Evolutionary conservation across 2,329 filamentous ascomycete genomes (phyloP), one percentile per base, ranked within the genome.

Genomic region (Venturia nashicola): DNA sequence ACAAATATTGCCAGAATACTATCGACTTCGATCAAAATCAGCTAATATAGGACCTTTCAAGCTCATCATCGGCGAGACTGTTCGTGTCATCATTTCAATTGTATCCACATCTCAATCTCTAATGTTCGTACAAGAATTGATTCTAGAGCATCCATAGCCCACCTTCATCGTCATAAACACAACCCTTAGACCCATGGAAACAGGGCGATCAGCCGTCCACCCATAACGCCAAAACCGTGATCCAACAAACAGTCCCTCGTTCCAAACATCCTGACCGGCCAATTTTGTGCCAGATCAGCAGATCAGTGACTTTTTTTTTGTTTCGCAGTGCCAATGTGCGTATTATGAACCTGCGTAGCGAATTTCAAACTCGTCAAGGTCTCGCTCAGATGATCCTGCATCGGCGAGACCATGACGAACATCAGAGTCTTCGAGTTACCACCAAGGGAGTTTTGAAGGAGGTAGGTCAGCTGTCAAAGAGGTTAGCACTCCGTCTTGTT

Each of bases 361-460:
- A 99, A 99, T 71, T 94, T 88, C 75, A 99, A 80, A 80, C 91
- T 97, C 55, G 92, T 96, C 73, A 97, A 80, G 3, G 92, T 97
- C 80, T 99, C 94, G 71, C 88, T 89, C 68, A 97, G 79, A 77
- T 97, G 94, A 6, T 86, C 89, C 77, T 95, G 90, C 65, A 97
- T 79, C 42, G 94, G 94, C 69, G 89, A 94, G 64, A 96, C 89
- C 92, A 97, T 97, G 73, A 97, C 91, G 74, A 99, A 96, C 94
- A 99, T 99, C 70, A 99, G 86, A 0, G 94, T 99, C 78, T 97
- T 96, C 69, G 89, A 94, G 75, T 96, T 97, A 18, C 94, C 94
- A 4, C 94, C 93, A 8, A 99, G 80, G 3, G 91, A 96, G 72
- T 94, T 95, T 83, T 97, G 91, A 44, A 99, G 82, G 59, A 99